These are phyloP conservation scores for Globisporangium apiculatum DNA, from an alignment of 352 stramenopile species.

Conservation along the genomic window DNA sequence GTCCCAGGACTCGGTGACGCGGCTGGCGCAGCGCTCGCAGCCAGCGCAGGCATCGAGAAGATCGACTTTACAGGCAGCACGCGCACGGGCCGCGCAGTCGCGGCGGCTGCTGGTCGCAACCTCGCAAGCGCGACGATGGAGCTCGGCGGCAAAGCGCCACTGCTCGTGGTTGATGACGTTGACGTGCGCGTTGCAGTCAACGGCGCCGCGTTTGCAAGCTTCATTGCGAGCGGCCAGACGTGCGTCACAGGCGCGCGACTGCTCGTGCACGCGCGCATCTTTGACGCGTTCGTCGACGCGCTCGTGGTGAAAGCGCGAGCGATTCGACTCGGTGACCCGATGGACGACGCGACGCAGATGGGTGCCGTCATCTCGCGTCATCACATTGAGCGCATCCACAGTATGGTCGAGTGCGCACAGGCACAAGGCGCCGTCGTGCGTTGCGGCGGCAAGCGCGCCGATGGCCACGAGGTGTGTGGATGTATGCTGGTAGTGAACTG, in stretches of 20 bases:
- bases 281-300: constrained; percentile 66
- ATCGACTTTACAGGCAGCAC: constrained; percentile 52
- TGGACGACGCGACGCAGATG: constrained; percentile 44
- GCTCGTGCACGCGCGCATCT: constrained; percentile 76
- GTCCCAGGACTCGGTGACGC: constrained; percentile 29
- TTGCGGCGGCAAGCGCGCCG: constrained; percentile 46
- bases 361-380: constrained; percentile 60
- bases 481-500: too few relatives aligned
- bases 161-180: constrained; percentile 60
- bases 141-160: constrained; percentile 60
- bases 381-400: constrained; percentile 53
- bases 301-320: constrained; percentile 43
- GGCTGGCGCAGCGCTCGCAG: constrained; percentile 26
- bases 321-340: constrained; percentile 49
- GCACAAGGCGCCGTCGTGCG: constrained; percentile 71
- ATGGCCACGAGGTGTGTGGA: too few relatives aligned
- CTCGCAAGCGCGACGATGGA: constrained; percentile 56
- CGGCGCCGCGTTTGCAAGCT: constrained; percentile 55
- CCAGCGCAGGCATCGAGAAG: constrained; percentile 36
- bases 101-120: constrained; percentile 27
- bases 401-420: constrained; percentile 70
- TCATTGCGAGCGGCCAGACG: constrained; percentile 73
- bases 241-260: constrained; percentile 77
- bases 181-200: constrained; percentile 58
- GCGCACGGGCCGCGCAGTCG: constrained; percentile 25